phyloP scores from a whole-genome alignment of 768 basidiomycete species.

The Termitomyces bulborhizus region DNA sequence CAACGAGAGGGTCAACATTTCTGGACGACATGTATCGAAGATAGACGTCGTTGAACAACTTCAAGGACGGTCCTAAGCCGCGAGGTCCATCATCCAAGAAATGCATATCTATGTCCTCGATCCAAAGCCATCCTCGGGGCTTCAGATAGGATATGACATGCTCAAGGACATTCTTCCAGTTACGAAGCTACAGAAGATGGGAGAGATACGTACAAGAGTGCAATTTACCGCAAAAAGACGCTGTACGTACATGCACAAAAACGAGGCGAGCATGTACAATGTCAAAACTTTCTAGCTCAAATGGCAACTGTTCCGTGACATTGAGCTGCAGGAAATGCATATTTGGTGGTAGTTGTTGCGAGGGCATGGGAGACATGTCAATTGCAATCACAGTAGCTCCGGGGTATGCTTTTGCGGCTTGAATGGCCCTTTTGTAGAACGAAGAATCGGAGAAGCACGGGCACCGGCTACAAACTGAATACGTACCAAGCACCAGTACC shows the following conservation, averaged over 20 bases:
- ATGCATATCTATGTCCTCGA: background rate
- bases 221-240: background rate
- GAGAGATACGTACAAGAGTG: background rate
- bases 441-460: background rate
- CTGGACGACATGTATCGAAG: background rate
- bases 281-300: background rate
- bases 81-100: background rate
- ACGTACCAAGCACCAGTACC: conserved; percentile 3
- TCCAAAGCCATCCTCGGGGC: conserved; percentile 4
- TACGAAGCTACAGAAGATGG: background rate
- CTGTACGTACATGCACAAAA: background rate
- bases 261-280: background rate
- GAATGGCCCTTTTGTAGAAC: background rate
- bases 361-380: conserved; percentile 3
- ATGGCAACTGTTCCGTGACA: background rate
- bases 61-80: background rate
- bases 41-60: background rate
- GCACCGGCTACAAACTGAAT: too few species aligned
- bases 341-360: background rate
- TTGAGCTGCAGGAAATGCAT: conserved; percentile 1
- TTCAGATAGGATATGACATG: background rate
- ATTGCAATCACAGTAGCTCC: conserved; percentile 3
- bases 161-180: background rate
- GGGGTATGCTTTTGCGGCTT: conserved; percentile 4
- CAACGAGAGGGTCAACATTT: background rate